Percentiles rank a stretch among this genome's conserved stretches.
These are phyloP conservation scores for Trichoderma erinaceum DNA, from an alignment of 495 filamentous ascomycete genomes.

Conservation along the genomic window DNA sequence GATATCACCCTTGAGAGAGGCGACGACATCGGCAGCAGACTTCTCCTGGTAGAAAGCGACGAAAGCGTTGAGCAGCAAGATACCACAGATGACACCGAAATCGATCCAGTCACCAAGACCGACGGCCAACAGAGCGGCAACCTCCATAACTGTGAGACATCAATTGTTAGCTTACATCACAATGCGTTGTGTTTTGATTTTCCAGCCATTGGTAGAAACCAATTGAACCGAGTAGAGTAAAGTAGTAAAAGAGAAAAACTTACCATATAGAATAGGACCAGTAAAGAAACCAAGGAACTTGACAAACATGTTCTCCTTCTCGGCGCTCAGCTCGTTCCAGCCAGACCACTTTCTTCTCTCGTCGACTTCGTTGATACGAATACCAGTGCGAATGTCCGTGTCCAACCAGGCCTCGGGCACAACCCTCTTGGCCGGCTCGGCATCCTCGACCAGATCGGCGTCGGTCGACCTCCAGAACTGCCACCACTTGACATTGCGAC, in stretches of 20 bases:
- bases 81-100: conserved; percentile 78
- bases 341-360: conserved; percentile 59
- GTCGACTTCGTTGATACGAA: conserved; percentile 54
- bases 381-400: conserved; percentile 60
- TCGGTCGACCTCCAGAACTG: conserved; percentile 8
- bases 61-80: conserved; percentile 70
- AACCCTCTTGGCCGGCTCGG: background rate
- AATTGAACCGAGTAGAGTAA: background rate
- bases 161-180: background rate
- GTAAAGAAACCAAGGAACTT: conserved; percentile 76
- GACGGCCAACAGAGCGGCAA: conserved; percentile 71
- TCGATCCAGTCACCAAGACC: conserved; percentile 79
- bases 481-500: conserved; percentile 10
- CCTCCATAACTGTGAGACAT: conserved; percentile 63
- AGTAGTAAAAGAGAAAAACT: conserved; percentile 30
- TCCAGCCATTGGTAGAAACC: background rate
- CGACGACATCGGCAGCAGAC: conserved; percentile 78
- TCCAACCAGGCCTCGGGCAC: conserved; percentile 63
- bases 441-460: background rate
- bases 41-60: conserved; percentile 88
- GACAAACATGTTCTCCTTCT: conserved; percentile 71
- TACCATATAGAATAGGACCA: conserved; percentile 81
- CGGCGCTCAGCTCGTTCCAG: conserved; percentile 68
- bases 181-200: no score
- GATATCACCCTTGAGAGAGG: conserved; percentile 75